These are phyloP conservation scores for Phanerochaete sordida DNA, from an alignment of 768 basidiomycete genomes.

Conservation along the genomic window DNA sequence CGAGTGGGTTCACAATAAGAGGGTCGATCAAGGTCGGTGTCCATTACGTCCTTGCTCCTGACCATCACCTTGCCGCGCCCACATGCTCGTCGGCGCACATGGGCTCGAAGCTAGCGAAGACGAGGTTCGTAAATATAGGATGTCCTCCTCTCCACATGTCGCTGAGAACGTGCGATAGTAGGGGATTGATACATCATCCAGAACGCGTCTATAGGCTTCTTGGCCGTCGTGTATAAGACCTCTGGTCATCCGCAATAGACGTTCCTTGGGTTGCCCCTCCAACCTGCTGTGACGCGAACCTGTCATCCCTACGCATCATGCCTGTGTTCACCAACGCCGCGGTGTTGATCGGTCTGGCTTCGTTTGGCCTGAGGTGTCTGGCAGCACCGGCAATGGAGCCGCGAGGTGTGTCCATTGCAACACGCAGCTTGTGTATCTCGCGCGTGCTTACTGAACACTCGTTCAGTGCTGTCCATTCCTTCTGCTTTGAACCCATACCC, in stretches of 20 bases:
- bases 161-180: conserved; percentile 3
- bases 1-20: neutral
- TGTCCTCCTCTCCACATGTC: neutral
- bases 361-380: neutral
- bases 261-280: too few relatives aligned
- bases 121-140: neutral
- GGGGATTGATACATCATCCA: neutral
- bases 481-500: conserved; percentile 38
- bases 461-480: conserved; percentile 3
- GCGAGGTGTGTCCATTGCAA: neutral
- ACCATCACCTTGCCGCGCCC: neutral
- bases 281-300: too few relatives aligned
- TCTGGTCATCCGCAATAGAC: too few relatives aligned
- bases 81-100: conserved; percentile 1
- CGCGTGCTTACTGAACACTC: neutral
- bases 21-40: neutral
- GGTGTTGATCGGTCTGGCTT: neutral
- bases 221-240: too few relatives aligned
- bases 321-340: neutral
- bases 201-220: neutral
- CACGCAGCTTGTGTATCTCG: too few relatives aligned
- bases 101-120: neutral
- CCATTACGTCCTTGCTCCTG: neutral
- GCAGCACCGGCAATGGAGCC: conserved; percentile 4
- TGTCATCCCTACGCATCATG: neutral